Percentiles rank a stretch among this genome's conserved stretches.
phyloP scores from a whole-genome alignment of 345 rosid genomes.

The Pistacia integerrima region DNA sequence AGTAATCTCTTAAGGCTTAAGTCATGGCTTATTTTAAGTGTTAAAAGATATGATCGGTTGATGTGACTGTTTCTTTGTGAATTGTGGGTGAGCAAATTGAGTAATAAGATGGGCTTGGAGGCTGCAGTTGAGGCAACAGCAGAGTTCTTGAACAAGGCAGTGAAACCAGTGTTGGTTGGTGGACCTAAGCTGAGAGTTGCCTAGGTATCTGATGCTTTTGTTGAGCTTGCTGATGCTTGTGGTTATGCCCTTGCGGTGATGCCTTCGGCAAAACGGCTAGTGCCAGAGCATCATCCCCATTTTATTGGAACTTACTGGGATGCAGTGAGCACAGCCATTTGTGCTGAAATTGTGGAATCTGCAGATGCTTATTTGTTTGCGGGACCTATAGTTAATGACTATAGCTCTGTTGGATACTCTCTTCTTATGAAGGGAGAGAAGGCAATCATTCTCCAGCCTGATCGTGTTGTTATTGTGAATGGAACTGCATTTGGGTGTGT shows the following conservation, averaged over 20 bases:
- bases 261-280: constrained; percentile 77
- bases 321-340: constrained; percentile 72
- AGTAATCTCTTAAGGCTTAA: constrained; percentile 25
- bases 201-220: constrained; percentile 52
- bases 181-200: constrained; percentile 73
- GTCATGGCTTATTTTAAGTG: not conserved
- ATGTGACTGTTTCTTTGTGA: not conserved
- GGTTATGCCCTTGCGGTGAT: constrained; percentile 67
- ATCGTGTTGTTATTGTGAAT: constrained; percentile 61
- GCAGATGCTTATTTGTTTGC: constrained; percentile 85
- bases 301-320: constrained; percentile 87
- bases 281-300: constrained; percentile 75
- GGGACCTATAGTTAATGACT: constrained; percentile 83
- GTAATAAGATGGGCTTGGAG: constrained; percentile 59
- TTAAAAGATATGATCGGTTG: not conserved
- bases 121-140: constrained; percentile 79
- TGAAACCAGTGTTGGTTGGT: constrained; percentile 74
- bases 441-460: constrained; percentile 75
- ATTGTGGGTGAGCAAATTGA: constrained; percentile 38
- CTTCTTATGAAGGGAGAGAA: constrained; percentile 84
- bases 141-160: constrained; percentile 73
- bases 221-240: constrained; percentile 63
- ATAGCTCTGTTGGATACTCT: constrained; percentile 82
- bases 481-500: constrained; percentile 82
- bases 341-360: constrained; percentile 83